Base-by-base conservation (phyloP, 148 eudicot genomes). In the Cornus florida region DNA sequence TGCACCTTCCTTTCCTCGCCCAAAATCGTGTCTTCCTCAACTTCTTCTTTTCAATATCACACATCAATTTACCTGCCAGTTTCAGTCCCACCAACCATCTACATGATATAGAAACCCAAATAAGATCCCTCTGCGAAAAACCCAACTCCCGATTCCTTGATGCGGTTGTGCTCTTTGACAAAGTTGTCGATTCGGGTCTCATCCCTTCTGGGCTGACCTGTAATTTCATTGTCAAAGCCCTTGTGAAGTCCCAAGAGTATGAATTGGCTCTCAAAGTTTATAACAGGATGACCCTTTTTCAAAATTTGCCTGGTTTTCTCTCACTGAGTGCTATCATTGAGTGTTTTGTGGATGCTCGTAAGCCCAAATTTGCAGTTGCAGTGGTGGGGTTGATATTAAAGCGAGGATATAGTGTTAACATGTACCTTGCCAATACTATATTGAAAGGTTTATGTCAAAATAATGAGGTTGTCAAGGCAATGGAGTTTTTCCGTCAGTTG, bases 381-480 rank as follows among this genome's bases (percentile, higher is more conserved):
- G 86, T 79, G 9, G 56, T 92, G 67, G 91, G 94, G 48, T 73
- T 77, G 87, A 85, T 94, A 7, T 20, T 91, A 71, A 94, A 94
- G 81, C 84, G 77, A 8, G 94, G 92, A 19, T 94, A 71, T 81
- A 80, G 43, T 69, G 81, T 85, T 68, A 86, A 79, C 69, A 78
- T 73, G 20, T 91, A 90, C 75, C 81, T 77, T 74, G 79, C 84
- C 77, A 94, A 94, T 89, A 77, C 87, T 71, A 66, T 92, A 53
- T 77, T 94, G 73, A 92, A 91, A 81, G 90, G 89, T 31, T 79
- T 94, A 20, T 94, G 98, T 78, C 60, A 78, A 71, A 84, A 74
- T 56, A 82, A 89, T 7, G 84, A 87, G 67, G 84, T 87, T 85
- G 83, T 57, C 43, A 71, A 79, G 75, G 98, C 93, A 4, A 57